Percentiles rank a stretch among this genome's conserved stretches.
These are phyloP conservation scores for Yamagishiella unicocca DNA, from an alignment of 139 green algal species.

Conservation along the genomic window DNA sequence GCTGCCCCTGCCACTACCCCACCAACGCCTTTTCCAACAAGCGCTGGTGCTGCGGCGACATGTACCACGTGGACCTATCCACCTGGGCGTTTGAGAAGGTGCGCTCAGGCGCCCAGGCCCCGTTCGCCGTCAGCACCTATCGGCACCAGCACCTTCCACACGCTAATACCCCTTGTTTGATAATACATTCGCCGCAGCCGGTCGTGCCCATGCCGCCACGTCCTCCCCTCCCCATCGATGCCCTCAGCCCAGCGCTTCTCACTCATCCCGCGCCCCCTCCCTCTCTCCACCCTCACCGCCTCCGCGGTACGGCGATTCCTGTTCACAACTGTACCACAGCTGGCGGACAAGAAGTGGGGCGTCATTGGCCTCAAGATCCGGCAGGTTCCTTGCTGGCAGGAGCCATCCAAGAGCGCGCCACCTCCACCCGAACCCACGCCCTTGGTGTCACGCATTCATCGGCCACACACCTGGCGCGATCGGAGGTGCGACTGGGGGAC, in stretches of 20 bases:
- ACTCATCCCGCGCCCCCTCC: too few relatives aligned
- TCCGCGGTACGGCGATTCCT: too few relatives aligned
- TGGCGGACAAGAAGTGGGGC: conserved; percentile 64
- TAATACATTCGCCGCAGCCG: too few relatives aligned
- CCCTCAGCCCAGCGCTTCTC: too few relatives aligned
- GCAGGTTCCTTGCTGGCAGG: not conserved
- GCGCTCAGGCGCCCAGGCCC: too few relatives aligned
- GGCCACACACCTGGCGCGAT: not conserved
- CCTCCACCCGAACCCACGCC: not conserved
- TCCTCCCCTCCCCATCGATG: too few relatives aligned
- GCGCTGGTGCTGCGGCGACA: conserved; percentile 47
- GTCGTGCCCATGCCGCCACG: too few relatives aligned
- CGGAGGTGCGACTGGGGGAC: conserved; percentile 9
- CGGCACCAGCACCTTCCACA: too few relatives aligned
- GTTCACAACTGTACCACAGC: conserved; percentile 22
- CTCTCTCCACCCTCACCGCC: too few relatives aligned
- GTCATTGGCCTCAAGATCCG: conserved; percentile 50
- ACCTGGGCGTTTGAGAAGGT: conserved; percentile 52
- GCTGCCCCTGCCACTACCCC: conserved; percentile 62
- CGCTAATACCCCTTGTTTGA: too few relatives aligned
- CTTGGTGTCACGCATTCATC: not conserved
- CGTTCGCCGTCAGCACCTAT: too few relatives aligned
- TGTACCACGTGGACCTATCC: conserved; percentile 33
- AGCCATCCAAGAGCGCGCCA: not conserved
- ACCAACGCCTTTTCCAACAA: conserved; percentile 51